Evolutionary conservation across 1,284 basidiomycete species (phyloP).

Genomic region (Leccinum subfulvum): DNA sequence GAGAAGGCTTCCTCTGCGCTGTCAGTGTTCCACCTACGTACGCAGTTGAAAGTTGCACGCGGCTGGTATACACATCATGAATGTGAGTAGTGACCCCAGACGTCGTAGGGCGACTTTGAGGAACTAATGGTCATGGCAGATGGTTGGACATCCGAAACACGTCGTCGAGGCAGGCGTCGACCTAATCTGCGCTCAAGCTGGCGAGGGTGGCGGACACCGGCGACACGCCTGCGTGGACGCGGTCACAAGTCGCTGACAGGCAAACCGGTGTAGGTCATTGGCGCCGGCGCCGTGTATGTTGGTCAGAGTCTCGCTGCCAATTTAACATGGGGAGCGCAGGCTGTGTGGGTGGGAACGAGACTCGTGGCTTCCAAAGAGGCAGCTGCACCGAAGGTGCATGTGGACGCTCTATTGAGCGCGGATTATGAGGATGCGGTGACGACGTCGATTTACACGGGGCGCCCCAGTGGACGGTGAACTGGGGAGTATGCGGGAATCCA

Average conservation of each 20-base stretch:
- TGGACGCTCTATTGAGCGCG: constrained; percentile 67
- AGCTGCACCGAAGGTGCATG: constrained; percentile 79
- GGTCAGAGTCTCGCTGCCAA: constrained; percentile 83
- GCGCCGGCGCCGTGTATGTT: constrained; percentile 85
- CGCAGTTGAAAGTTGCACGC: constrained; percentile 77
- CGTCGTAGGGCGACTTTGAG: not conserved
- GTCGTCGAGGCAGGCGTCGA: constrained; percentile 80
- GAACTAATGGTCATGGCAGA: constrained; percentile 43
- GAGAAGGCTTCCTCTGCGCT: constrained; percentile 75
- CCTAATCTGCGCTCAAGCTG: constrained; percentile 86
- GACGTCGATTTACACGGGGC: constrained; percentile 85
- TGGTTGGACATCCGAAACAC: constrained; percentile 90
- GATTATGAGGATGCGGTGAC: constrained; percentile 71
- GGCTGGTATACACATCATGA: constrained; percentile 83
- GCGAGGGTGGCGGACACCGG: constrained; percentile 85
- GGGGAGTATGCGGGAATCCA: constrained; percentile 7
- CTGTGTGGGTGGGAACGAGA: constrained; percentile 77
- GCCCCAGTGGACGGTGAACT: constrained; percentile 46
- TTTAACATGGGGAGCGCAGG: constrained; percentile 81
- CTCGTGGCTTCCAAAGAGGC: constrained; percentile 86
- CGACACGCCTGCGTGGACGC: constrained; percentile 68
- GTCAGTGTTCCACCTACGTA: constrained; percentile 80
- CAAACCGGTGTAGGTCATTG: constrained; percentile 77
- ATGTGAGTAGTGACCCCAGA: constrained; percentile 43
- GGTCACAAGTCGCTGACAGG: constrained; percentile 76